These are phyloP conservation scores for Stephanodiscus triporus DNA, from an alignment of 108 stramenopile genomes.

Conservation along the genomic window DNA sequence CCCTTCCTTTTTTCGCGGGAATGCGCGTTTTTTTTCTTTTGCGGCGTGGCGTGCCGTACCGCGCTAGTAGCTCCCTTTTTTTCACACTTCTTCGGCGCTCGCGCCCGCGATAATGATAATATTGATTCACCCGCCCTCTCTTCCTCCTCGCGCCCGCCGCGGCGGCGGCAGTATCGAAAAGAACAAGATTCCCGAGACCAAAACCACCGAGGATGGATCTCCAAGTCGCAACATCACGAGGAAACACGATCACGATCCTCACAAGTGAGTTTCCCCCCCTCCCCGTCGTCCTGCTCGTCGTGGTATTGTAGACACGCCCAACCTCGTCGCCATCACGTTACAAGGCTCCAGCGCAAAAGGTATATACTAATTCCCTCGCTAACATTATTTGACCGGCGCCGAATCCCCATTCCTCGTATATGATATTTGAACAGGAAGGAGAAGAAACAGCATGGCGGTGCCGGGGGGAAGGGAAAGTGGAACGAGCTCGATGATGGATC, in stretches of 20 bases:
- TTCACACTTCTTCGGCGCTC: too few species aligned
- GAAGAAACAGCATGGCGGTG: constrained; percentile 78
- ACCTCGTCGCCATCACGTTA: too few species aligned
- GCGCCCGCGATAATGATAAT: too few species aligned
- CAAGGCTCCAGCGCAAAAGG: too few species aligned
- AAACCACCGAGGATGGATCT: constrained; percentile 63
- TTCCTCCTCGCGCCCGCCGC: too few species aligned
- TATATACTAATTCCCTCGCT: neutral
- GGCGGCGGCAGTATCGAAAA: constrained; percentile 43
- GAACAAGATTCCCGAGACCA: constrained; percentile 75
- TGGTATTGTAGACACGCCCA: too few species aligned
- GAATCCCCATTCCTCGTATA: too few species aligned
- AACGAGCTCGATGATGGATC: constrained; percentile 78
- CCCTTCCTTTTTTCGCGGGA: too few species aligned
- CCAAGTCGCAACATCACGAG: constrained; percentile 74
- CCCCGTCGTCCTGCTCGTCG: neutral
- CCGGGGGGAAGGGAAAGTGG: constrained; percentile 84
- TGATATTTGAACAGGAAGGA: constrained; percentile 58
- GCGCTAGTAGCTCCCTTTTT: too few species aligned
- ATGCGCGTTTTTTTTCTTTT: too few species aligned
- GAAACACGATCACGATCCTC: constrained; percentile 73
- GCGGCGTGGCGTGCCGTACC: too few species aligned
- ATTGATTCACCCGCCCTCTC: too few species aligned
- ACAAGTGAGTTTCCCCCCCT: constrained; percentile 38
- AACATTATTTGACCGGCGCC: neutral